phyloP scores from a whole-genome alignment of 108 stramenopile species.

The Nitzschia sp. region DNA sequence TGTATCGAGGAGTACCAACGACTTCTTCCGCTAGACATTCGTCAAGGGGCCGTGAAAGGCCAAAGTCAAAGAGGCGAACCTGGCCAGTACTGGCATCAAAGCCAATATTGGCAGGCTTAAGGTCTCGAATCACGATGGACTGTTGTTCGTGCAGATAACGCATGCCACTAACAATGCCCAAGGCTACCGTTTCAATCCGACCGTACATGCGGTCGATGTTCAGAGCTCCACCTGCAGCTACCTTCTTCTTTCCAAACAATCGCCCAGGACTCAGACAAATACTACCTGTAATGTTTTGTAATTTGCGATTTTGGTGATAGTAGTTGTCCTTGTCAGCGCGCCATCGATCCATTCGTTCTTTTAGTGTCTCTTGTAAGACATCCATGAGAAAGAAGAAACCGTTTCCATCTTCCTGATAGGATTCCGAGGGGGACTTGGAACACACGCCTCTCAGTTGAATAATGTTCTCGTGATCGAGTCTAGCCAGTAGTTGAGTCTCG shows the following conservation, averaged over 20 bases:
- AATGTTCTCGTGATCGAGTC: constrained; percentile 40
- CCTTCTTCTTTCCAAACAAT: background rate
- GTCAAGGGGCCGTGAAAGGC: constrained; percentile 37
- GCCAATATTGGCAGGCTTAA: constrained; percentile 66
- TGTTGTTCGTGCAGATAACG: constrained; percentile 43
- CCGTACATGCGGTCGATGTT: background rate
- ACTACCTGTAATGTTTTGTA: too few species aligned
- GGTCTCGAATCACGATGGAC: constrained; percentile 45
- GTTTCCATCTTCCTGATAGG: constrained; percentile 13
- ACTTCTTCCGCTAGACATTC: constrained; percentile 17
- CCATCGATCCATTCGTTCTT: constrained; percentile 37
- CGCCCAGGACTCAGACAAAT: too few species aligned
- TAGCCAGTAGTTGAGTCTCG: constrained; percentile 30
- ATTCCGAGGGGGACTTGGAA: constrained; percentile 1
- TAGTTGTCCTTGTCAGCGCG: background rate
- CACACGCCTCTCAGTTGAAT: constrained; percentile 27
- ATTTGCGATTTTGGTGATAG: too few species aligned
- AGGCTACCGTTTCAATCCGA: constrained; percentile 31
- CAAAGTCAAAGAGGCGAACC: constrained; percentile 62
- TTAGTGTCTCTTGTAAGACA: constrained; percentile 46
- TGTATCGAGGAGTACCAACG: constrained; percentile 53
- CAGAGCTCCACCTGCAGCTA: too few species aligned
- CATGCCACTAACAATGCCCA: constrained; percentile 47
- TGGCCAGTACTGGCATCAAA: constrained; percentile 33
- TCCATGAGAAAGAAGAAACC: constrained; percentile 67